Evolutionary conservation across 1,284 basidiomycete species (phyloP).

Genomic region (Ganoderma leucocontextum): DNA sequence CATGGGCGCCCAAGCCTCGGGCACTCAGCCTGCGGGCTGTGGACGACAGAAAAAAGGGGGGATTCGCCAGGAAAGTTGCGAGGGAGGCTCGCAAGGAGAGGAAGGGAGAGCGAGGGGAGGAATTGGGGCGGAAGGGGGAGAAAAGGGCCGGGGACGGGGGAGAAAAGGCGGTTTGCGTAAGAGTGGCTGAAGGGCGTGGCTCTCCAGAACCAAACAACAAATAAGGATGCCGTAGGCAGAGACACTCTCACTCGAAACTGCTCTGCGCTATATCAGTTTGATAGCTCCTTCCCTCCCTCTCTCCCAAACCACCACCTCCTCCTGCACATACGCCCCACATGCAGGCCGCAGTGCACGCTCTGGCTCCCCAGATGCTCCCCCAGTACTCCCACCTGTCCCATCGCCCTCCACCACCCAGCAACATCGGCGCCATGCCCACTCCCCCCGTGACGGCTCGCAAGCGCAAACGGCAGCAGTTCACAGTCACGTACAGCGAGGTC

Average conservation of each 20-base stretch:
- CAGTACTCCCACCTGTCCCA: slow-evolving; percentile 58
- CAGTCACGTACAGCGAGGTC: slow-evolving; percentile 84
- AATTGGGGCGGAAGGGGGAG: slow-evolving; percentile 12
- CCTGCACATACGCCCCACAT: slow-evolving; percentile 54
- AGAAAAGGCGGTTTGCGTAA: slow-evolving; percentile 38
- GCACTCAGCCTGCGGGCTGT: slow-evolving; percentile 7
- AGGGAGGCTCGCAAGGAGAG: neutral
- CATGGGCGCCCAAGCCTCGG: slow-evolving; percentile 24
- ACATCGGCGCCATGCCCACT: slow-evolving; percentile 55
- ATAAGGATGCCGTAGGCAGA: slow-evolving; percentile 45
- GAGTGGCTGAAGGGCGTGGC: slow-evolving; percentile 42
- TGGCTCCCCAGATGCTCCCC: slow-evolving; percentile 63
- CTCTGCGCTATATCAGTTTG: slow-evolving; percentile 44
- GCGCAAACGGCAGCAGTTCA: slow-evolving; percentile 82
- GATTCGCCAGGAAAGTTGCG: neutral
- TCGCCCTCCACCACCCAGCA: slow-evolving; percentile 40
- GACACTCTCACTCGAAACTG: slow-evolving; percentile 42
- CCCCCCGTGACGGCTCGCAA: slow-evolving; percentile 75
- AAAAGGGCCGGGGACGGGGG: slow-evolving; percentile 25
- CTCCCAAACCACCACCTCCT: slow-evolving; percentile 54
- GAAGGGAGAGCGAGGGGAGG: neutral
- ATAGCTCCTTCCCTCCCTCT: slow-evolving; percentile 49
- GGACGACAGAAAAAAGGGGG: neutral
- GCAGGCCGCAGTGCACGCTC: slow-evolving; percentile 73
- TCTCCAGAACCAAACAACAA: slow-evolving; percentile 44